Base-by-base conservation (phyloP, 768 basidiomycete genomes). In the Podaxis sp. region DNA sequence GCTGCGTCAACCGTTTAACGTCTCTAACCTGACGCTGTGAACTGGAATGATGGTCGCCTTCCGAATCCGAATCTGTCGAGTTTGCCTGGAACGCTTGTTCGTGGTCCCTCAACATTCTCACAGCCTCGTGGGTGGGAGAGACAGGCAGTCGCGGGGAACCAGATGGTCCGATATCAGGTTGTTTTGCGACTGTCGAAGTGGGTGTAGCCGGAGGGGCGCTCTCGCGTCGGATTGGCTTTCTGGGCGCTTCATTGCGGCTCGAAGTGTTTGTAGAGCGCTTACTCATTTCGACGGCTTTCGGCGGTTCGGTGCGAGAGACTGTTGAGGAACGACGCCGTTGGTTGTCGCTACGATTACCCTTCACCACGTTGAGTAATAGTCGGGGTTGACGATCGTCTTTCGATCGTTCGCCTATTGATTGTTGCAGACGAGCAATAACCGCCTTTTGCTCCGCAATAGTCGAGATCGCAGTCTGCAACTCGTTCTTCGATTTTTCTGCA, bases 41-140 rank as follows among this genome's bases (percentile, higher is more conserved):
- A 26, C 28, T 17, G n/a, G 57, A 22, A 17, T 30, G 46, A 58
- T 59, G 57, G 17, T 46, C 48, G 13, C 30, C 58, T 19, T 59
- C 58, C 7, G 48, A 51, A 33, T 59, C 58, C 22, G 58, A 59
- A 19, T 59, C 58, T n/a, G 56, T 46, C 2, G 56, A 57, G 12
- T 39, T 22, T 42, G 58, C 36, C n/a, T 38, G 58, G 38, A 52
- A 59, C 4, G 49, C 58, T 11, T 36, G 48, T 19, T 59, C 58
- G 12, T 52, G 58, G 12, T 52, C 48, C 13, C 39, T 39, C 9
- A 51, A 3, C 38, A 40, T 51, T 38, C 38, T 48, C 26, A 46
- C 4, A 15, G 57, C 26, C 19, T 26, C 46, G 38, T 55, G 36
- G 4, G 57, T 36, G 4, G 17, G n/a, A 30, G 44, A 38, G 36